phyloP scores from a whole-genome alignment of 768 basidiomycete species.

The Candolleomyces aberdarensis region DNA sequence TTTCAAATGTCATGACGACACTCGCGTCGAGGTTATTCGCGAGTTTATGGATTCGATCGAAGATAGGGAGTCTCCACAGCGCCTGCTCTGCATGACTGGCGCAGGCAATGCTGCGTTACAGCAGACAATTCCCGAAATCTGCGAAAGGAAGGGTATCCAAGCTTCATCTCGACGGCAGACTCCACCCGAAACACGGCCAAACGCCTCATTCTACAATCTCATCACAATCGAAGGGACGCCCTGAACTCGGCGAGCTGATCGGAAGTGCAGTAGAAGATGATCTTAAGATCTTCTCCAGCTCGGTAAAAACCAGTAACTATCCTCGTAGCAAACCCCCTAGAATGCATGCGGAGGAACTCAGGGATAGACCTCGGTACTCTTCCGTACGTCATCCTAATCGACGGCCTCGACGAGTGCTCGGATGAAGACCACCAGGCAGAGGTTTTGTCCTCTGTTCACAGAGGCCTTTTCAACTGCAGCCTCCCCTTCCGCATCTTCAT shows the following conservation, averaged over 20 bases:
- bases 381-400: no score
- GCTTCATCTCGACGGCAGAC: slow-evolving; percentile 1
- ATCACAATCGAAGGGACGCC: slow-evolving; percentile 1
- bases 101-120: background rate
- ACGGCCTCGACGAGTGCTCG: no score
- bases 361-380: no score
- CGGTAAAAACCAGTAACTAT: slow-evolving; percentile 3
- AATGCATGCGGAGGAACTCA: no score
- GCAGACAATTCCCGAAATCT: slow-evolving; percentile 7
- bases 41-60: background rate
- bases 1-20: slow-evolving; percentile 1
- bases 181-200: slow-evolving; percentile 1
- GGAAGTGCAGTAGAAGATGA: background rate
- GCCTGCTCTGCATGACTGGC: background rate
- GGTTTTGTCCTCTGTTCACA: no score
- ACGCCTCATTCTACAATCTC: slow-evolving; percentile 6
- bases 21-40: background rate
- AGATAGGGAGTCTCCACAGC: background rate
- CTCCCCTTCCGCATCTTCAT: no score
- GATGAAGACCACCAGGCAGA: no score
- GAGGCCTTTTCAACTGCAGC: no score
- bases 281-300: background rate
- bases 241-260: background rate
- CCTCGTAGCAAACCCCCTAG: background rate
- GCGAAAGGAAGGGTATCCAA: background rate